phyloP scores from a whole-genome alignment of 768 basidiomycete genomes.

The Russula earlei region DNA sequence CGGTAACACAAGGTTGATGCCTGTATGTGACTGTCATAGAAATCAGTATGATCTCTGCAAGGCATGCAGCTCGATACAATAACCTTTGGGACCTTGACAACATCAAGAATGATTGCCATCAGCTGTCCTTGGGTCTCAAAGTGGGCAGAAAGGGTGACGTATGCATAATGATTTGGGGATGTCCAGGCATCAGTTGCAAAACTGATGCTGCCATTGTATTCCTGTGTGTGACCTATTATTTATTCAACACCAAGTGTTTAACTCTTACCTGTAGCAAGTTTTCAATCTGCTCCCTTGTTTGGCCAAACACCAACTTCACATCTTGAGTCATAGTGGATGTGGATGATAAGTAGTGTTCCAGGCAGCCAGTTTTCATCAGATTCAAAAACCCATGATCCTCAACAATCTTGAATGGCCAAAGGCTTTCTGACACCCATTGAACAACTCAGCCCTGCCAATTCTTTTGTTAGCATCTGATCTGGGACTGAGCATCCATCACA shows the following conservation, averaged over 20 bases:
- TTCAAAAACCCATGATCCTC: constrained; percentile 27
- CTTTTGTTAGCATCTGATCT: neutral
- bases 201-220: neutral
- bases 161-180: neutral
- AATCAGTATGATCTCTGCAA: too few species aligned
- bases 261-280: constrained; percentile 15
- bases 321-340: constrained; percentile 28
- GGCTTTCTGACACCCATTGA: constrained; percentile 29
- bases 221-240: neutral
- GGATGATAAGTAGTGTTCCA: constrained; percentile 29
- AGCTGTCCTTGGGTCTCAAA: neutral
- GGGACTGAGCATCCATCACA: too few species aligned
- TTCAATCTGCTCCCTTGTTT: constrained; percentile 20
- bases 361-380: constrained; percentile 30
- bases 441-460: constrained; percentile 22
- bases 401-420: constrained; percentile 29
- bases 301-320: constrained; percentile 25
- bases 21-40: too few species aligned
- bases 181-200: neutral
- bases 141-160: neutral
- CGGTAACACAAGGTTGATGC: too few species aligned
- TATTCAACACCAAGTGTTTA: neutral
- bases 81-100: neutral
- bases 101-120: neutral
- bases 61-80: too few species aligned